A percentile compares a stretch with the other conserved stretches of the same genome.
These are phyloP conservation scores for Salvia miltiorrhiza DNA, from an alignment of 257 asterid species.

Conservation along the genomic window DNA sequence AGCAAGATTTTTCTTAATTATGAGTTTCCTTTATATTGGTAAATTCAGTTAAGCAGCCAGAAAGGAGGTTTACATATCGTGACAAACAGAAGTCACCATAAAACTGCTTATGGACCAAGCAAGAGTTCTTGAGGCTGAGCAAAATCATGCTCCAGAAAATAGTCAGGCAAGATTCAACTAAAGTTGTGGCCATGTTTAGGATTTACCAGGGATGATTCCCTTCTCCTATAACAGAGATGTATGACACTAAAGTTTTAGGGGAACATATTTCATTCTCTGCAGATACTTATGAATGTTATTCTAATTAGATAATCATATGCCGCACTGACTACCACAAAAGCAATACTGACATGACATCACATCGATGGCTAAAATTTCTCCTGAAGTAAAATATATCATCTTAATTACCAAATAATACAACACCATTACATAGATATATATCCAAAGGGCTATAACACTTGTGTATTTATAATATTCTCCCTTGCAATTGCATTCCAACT, in stretches of 20 bases:
- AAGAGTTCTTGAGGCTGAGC: background rate
- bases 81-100: background rate
- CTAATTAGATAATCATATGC: background rate
- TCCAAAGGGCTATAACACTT: background rate
- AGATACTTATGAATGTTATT: background rate
- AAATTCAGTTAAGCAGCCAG: background rate
- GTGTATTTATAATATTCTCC: no score
- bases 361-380: background rate
- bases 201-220: background rate
- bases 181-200: background rate
- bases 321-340: background rate
- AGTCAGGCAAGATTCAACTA: background rate
- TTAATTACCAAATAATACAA: background rate
- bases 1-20: background rate
- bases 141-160: background rate
- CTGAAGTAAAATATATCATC: background rate
- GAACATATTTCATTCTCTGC: background rate
- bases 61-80: conserved; percentile 7
- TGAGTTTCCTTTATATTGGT: background rate
- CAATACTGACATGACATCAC: background rate
- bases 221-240: background rate
- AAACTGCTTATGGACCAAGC: background rate
- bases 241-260: no score
- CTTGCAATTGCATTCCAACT: background rate
- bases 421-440: no score